Conservation (phyloP, 2,329 filamentous ascomycete species). For the Emericellopsis atlantica region DNA sequence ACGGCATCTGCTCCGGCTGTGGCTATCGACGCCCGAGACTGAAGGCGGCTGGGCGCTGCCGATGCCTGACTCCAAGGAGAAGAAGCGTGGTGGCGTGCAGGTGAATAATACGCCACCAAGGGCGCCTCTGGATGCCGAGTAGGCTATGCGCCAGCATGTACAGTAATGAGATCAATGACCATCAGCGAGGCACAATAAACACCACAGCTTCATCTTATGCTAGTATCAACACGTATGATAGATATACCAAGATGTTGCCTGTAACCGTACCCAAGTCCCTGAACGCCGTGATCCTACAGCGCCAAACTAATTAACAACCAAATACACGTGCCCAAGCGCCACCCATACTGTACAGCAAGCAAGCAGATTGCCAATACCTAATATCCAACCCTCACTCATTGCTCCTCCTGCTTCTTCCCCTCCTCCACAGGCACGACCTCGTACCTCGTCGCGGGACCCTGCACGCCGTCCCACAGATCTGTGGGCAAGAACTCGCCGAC, state of each 20-base stretch:
- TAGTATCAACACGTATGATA: background rate
- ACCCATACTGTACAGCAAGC: too few relatives aligned
- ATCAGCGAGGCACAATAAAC: too few relatives aligned
- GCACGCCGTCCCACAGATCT: constrained; percentile 75
- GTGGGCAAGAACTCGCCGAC: constrained; percentile 79
- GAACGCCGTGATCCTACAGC: background rate
- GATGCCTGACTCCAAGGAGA: constrained; percentile 68
- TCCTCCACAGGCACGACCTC: constrained; percentile 28
- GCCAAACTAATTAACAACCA: background rate
- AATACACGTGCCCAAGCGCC: too few relatives aligned
- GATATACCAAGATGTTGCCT: background rate
- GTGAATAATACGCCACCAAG: constrained; percentile 69
- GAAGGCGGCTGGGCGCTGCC: constrained; percentile 82
- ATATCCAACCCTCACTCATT: background rate
- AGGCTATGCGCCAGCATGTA: background rate
- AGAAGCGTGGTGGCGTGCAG: constrained; percentile 82
- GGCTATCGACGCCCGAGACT: constrained; percentile 68
- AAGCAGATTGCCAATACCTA: background rate
- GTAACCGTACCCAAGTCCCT: background rate
- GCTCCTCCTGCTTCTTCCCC: constrained; percentile 1
- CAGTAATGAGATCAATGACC: background rate
- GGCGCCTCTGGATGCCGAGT: constrained; percentile 68
- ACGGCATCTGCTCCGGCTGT: constrained; percentile 71
- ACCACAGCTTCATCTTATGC: too few relatives aligned
- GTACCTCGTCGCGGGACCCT: constrained; percentile 41